Evolutionary conservation across 768 basidiomycete species (phyloP), one percentile per base, ranked within the genome.

Genomic region (Podaxis sp.): DNA sequence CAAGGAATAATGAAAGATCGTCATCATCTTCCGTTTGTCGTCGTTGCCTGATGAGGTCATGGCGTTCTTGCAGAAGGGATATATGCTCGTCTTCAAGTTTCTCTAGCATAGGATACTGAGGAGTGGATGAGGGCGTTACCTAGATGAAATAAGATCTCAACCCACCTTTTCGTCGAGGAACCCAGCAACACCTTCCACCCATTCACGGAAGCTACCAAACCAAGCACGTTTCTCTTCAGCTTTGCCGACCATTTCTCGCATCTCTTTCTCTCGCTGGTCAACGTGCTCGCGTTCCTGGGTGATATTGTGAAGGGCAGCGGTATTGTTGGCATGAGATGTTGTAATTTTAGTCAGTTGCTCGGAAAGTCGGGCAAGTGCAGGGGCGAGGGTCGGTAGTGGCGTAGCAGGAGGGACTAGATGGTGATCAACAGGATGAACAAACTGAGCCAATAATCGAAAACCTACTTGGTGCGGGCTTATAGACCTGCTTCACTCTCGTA

Each of bases 81-180:
- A 88, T 57, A 63, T 91, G 78, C 62, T 92, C 90, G 16, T 86
- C 81, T 69, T 94, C 93, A 6, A 93, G 77, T 62, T 82, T 85
- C 70, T 94, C 93, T 11, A 95, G 78, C 37, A 76, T 73, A 5
- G 92, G 92, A 65, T 85, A 93, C 93, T 95, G 48, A n/a, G 48
- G 32, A 47, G 51, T 60, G 53, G 58, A 18, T 62, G 56, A 56
- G 32, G 14, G 47, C 48, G 10, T 50, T 9, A 5, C 23, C 52
- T 61, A 62, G 69, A 62, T 48, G 18, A 54, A 21, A 21, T 23
- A 7, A 18, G 46, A 16, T 51, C 28, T 47, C 50, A 50, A 61
- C 72, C 3, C 18, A 90, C 92, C 85, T 95, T 95, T 74, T 91
- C 90, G 67, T 95, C 93, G 18, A 95, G 75, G 71, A 95, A 94